Evolutionary conservation across 805 yeast species (phyloP).

Genomic region (Naumovozyma baii): DNA sequence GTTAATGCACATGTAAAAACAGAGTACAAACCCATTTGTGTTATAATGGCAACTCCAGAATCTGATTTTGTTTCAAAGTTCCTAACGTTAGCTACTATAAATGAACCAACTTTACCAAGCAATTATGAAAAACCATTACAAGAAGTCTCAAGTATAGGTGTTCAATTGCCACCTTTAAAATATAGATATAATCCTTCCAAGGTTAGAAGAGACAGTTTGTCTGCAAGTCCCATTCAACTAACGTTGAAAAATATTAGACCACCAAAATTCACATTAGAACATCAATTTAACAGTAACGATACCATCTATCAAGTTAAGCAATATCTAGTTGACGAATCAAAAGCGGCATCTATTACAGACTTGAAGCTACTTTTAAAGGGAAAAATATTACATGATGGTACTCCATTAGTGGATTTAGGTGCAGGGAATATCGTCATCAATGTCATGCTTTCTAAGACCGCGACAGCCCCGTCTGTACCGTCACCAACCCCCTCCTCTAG

Average conservation of each 20-base stretch:
- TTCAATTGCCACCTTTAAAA: conserved; percentile 40
- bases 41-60: conserved; percentile 21
- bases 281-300: conserved; percentile 19
- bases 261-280: conserved; percentile 48
- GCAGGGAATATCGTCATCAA: conserved; percentile 32
- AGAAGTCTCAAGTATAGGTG: conserved; percentile 33
- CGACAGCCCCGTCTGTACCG: neutral
- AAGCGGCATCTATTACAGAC: conserved; percentile 31
- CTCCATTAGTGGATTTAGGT: conserved; percentile 29
- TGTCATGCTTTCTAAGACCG: conserved; percentile 34
- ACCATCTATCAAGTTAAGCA: conserved; percentile 30
- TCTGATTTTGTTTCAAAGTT: conserved; percentile 41
- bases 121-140: conserved; percentile 25
- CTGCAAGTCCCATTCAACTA: conserved; percentile 13
- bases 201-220: conserved; percentile 3
- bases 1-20: too few relatives aligned
- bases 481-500: conserved; percentile 1
- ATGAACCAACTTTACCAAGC: conserved; percentile 27
- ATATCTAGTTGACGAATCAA: conserved; percentile 19
- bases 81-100: conserved; percentile 38
- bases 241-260: conserved; percentile 58
- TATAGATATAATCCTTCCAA: conserved; percentile 30
- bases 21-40: neutral
- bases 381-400: conserved; percentile 48
- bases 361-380: conserved; percentile 50